Conservation (phyloP, 805 yeast genomes). For the Lipomyces mesembrius region DNA sequence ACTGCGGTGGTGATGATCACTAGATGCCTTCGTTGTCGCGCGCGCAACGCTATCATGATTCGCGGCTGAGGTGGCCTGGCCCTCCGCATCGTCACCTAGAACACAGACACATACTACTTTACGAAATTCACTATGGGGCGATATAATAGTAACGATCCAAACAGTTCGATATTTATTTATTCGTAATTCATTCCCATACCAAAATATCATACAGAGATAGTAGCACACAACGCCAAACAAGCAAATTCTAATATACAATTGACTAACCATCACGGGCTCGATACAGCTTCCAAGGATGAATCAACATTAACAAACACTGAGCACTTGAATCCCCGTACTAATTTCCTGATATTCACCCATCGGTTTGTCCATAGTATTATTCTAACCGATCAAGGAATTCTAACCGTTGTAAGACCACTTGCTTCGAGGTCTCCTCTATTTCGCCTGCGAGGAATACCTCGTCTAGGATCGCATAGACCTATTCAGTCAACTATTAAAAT, state of each 20-base stretch:
- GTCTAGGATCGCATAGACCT: slow-evolving; percentile 73
- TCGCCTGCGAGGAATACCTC: slow-evolving; percentile 92
- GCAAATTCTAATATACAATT: background rate
- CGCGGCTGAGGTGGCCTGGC: background rate
- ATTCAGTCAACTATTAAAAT: background rate
- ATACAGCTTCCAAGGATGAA: background rate
- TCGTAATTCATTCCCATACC: background rate
- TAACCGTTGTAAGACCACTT: slow-evolving; percentile 65
- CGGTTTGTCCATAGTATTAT: slow-evolving; percentile 40
- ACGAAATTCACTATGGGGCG: background rate
- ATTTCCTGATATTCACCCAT: background rate
- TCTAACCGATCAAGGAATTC: slow-evolving; percentile 67
- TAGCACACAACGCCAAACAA: background rate
- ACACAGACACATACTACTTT: background rate
- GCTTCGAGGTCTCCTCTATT: slow-evolving; percentile 80
- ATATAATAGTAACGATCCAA: background rate
- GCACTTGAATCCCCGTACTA: background rate
- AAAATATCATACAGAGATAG: background rate
- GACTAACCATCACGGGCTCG: background rate
- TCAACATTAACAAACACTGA: background rate
- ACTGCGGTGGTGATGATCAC: background rate
- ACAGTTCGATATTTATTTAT: background rate
- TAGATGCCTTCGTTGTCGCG: background rate
- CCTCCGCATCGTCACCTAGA: background rate
- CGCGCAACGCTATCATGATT: background rate